phyloP scores from a whole-genome alignment of 495 filamentous ascomycete species.

The Bryoglossum gracile region DNA sequence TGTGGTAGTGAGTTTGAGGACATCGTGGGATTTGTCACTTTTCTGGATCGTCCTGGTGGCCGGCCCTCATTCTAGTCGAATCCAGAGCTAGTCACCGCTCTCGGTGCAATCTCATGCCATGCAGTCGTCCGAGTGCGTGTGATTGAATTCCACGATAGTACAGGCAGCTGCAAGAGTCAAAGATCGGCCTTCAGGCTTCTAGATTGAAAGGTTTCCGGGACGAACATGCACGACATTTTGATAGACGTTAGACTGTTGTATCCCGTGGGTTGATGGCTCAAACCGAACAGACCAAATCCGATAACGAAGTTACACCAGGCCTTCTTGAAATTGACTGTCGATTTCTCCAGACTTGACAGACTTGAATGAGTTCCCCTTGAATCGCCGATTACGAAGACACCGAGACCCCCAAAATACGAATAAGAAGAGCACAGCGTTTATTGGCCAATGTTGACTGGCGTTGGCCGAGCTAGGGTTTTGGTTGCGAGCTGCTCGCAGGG shows the following conservation, averaged over 20 bases:
- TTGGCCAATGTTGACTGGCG: not conserved
- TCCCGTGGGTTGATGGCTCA: not conserved
- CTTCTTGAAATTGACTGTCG: not conserved
- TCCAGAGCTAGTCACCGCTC: constrained; percentile 2
- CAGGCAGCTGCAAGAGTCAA: not conserved
- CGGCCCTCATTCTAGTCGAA: no score
- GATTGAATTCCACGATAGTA: not conserved
- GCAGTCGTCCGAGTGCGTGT: constrained; percentile 1
- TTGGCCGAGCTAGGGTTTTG: not conserved
- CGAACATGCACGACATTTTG: not conserved
- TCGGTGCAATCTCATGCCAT: not conserved
- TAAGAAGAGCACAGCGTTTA: not conserved
- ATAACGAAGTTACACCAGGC: constrained; percentile 11
- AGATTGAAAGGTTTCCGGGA: not conserved
- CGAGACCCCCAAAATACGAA: not conserved
- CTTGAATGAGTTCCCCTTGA: not conserved
- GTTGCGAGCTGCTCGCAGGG: no score
- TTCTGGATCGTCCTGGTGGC: not conserved
- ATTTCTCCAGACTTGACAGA: not conserved
- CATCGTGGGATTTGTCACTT: not conserved
- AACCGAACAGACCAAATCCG: not conserved
- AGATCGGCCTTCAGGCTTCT: no score
- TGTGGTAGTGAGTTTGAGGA: not conserved
- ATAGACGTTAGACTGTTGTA: not conserved
- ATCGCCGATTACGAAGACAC: not conserved